phyloP scores from a whole-genome alignment of 2,329 filamentous ascomycete species.

The Hypoxylon sp. region DNA sequence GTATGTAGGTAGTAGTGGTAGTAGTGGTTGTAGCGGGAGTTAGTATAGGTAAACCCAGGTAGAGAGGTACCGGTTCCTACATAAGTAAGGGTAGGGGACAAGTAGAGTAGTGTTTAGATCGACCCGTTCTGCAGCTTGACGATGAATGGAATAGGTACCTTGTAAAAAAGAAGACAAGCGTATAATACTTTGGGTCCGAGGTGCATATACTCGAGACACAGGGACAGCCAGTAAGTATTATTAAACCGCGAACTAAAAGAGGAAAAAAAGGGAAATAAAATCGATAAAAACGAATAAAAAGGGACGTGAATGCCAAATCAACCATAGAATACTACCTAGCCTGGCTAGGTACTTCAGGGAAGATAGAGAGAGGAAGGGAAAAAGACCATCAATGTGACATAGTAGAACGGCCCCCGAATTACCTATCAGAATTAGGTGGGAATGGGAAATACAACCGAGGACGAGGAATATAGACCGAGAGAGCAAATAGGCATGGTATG shows the following conservation, averaged over 20 bases:
- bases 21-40: no score
- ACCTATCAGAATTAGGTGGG: slow-evolving; percentile 32
- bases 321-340: slow-evolving; percentile 40
- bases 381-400: slow-evolving; percentile 36
- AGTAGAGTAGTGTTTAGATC: slow-evolving; percentile 47
- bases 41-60: slow-evolving; percentile 24
- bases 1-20: slow-evolving; percentile 24
- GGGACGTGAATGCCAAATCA: slow-evolving; percentile 39
- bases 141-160: slow-evolving; percentile 44
- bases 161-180: slow-evolving; percentile 32
- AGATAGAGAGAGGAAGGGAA: neutral
- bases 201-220: slow-evolving; percentile 35
- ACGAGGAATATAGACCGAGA: slow-evolving; percentile 38
- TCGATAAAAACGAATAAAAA: slow-evolving; percentile 26
- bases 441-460: slow-evolving; percentile 38
- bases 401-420: slow-evolving; percentile 28
- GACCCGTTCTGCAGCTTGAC: slow-evolving; percentile 47
- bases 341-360: slow-evolving; percentile 30
- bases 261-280: slow-evolving; percentile 24
- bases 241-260: slow-evolving; percentile 32
- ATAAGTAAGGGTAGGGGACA: slow-evolving; percentile 40
- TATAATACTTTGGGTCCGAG: slow-evolving; percentile 42
- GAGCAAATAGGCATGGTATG: slow-evolving; percentile 32
- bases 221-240: slow-evolving; percentile 13
- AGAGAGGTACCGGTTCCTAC: slow-evolving; percentile 33